phyloP scores from a whole-genome alignment of 768 basidiomycete genomes.

The Lactifluus piperatus region DNA sequence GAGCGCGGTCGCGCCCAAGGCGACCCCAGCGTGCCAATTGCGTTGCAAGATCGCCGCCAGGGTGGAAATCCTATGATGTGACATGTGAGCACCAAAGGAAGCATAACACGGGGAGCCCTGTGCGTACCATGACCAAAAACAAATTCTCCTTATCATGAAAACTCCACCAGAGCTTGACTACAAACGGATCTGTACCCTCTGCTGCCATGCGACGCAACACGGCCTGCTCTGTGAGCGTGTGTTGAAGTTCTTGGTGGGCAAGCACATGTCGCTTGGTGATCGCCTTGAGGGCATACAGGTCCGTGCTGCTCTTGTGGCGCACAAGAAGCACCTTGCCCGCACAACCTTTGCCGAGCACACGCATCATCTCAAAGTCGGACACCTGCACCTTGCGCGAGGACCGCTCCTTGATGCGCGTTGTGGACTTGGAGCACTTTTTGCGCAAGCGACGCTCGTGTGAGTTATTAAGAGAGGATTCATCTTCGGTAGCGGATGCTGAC shows the following conservation, averaged over 20 bases:
- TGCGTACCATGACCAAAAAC: conserved; percentile 85
- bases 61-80: conserved; percentile 71
- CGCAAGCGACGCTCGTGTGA: conserved; percentile 32
- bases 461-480: conserved; percentile 66
- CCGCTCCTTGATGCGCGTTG: conserved; percentile 47
- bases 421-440: conserved; percentile 47
- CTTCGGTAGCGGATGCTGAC: conserved; percentile 46
- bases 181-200: conserved; percentile 82
- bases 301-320: conserved; percentile 59
- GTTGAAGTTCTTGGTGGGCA: conserved; percentile 92
- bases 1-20: conserved; percentile 84
- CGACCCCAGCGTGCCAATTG: conserved; percentile 95
- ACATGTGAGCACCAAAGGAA: background rate
- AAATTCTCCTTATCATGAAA: conserved; percentile 98
- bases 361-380: conserved; percentile 95
- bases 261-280: conserved; percentile 97
- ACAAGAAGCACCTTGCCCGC: conserved; percentile 96
- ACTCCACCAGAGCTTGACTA: conserved; percentile 93
- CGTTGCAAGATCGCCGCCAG: conserved; percentile 94
- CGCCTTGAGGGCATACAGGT: conserved; percentile 90
- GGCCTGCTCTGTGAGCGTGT: conserved; percentile 93
- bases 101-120: conserved; percentile 8
- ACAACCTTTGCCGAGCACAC: conserved; percentile 94
- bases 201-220: conserved; percentile 93
- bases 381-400: conserved; percentile 62